A percentile compares a stretch with the other conserved stretches of the same genome.
phyloP scores from a whole-genome alignment of 805 yeast species.

The Starmerella stigmatis region DNA sequence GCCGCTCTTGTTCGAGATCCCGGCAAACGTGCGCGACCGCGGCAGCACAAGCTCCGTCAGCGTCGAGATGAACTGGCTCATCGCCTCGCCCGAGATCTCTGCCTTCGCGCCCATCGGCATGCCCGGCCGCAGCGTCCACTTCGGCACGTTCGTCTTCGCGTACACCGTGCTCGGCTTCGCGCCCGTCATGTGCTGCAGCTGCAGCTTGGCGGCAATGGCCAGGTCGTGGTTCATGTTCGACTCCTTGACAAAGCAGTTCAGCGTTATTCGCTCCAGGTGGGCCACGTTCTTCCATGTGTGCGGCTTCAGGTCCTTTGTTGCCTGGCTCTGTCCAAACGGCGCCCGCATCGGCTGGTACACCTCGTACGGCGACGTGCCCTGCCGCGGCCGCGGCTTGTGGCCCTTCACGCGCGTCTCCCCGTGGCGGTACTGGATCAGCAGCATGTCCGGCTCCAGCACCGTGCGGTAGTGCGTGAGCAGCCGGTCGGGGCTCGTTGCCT shows the following conservation, averaged over 20 bases:
- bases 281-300: constrained; percentile 66
- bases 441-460: constrained; percentile 63
- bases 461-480: constrained; percentile 64
- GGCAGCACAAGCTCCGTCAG: constrained; percentile 89
- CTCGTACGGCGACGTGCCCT: constrained; percentile 78
- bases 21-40: constrained; percentile 76
- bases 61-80: constrained; percentile 76
- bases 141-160: constrained; percentile 68
- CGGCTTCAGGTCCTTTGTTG: constrained; percentile 63
- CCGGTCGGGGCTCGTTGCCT: constrained; percentile 67
- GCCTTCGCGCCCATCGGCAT: constrained; percentile 86
- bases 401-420: constrained; percentile 40
- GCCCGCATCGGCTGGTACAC: constrained; percentile 66
- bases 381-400: constrained; percentile 71
- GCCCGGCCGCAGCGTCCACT: constrained; percentile 81
- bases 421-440: constrained; percentile 69
- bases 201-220: constrained; percentile 65
- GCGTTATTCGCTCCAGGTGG: constrained; percentile 48
- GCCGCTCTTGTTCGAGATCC: constrained; percentile 66
- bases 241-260: constrained; percentile 65
- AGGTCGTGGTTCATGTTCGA: constrained; percentile 54
- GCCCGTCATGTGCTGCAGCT: constrained; percentile 90
- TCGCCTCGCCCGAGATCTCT: constrained; percentile 63
- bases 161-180: constrained; percentile 62
- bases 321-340: constrained; percentile 65